These are phyloP conservation scores for Colletotrichum simmondsii DNA, from an alignment of 2,329 filamentous ascomycete species.

Conservation along the genomic window DNA sequence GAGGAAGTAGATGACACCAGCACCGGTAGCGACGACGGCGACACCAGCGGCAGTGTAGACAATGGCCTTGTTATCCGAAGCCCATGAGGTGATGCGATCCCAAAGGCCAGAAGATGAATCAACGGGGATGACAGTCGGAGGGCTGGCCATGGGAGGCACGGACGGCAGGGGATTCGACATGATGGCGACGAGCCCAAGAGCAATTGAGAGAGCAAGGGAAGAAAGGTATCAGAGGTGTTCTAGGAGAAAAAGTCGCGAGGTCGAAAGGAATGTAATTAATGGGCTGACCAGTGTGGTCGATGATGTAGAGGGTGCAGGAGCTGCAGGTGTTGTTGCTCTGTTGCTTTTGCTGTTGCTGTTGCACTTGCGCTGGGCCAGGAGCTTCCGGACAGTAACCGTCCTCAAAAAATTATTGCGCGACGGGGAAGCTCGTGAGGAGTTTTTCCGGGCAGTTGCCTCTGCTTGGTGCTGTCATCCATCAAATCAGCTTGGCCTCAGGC, in stretches of 20 bases:
- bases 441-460: slow-evolving; percentile 28
- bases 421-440: slow-evolving; percentile 32
- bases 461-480: slow-evolving; percentile 18
- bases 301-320: slow-evolving; percentile 47
- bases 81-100: slow-evolving; percentile 93
- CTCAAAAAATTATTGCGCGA: slow-evolving; percentile 37
- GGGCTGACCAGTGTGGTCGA: slow-evolving; percentile 35
- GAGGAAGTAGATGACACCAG: slow-evolving; percentile 93
- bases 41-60: slow-evolving; percentile 97
- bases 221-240: slow-evolving; percentile 32
- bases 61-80: slow-evolving; percentile 92
- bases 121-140: slow-evolving; percentile 57
- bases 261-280: slow-evolving; percentile 24
- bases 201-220: slow-evolving; percentile 38
- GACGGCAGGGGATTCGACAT: slow-evolving; percentile 61
- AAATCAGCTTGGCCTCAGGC: slow-evolving; percentile 33
- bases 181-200: slow-evolving; percentile 33
- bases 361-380: slow-evolving; percentile 28
- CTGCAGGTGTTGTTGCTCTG: slow-evolving; percentile 37
- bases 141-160: slow-evolving; percentile 55
- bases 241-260: slow-evolving; percentile 8
- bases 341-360: slow-evolving; percentile 22
- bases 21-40: slow-evolving; percentile 89
- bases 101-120: slow-evolving; percentile 77
- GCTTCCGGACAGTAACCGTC: slow-evolving; percentile 20